phyloP scores from a whole-genome alignment of 768 basidiomycete genomes.

The Fistulinella prunicolor region DNA sequence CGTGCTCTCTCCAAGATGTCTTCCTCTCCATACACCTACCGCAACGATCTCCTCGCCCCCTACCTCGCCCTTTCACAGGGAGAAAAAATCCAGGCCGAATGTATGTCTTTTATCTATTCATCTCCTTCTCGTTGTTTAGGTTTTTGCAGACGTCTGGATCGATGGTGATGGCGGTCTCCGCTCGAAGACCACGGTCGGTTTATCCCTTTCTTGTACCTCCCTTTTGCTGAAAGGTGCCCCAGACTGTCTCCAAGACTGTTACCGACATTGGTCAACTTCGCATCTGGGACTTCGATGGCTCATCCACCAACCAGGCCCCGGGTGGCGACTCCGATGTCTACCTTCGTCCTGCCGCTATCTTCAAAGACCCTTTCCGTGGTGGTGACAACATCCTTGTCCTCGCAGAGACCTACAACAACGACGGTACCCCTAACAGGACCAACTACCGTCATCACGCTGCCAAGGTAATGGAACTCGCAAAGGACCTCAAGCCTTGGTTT shows the following conservation, averaged over 20 bases:
- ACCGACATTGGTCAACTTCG: slow-evolving; percentile 89
- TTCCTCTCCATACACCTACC: slow-evolving; percentile 45
- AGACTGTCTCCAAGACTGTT: slow-evolving; percentile 88
- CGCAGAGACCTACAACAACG: slow-evolving; percentile 97
- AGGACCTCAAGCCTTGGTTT: slow-evolving; percentile 86
- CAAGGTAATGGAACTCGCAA: slow-evolving; percentile 94
- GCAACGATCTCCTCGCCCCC: slow-evolving; percentile 84
- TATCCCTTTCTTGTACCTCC: background rate
- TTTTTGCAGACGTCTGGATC: slow-evolving; percentile 86
- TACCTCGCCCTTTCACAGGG: slow-evolving; percentile 90
- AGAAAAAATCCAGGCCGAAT: slow-evolving; percentile 92
- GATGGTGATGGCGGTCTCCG: slow-evolving; percentile 93
- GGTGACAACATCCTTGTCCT: slow-evolving; percentile 98
- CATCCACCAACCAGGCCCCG: slow-evolving; percentile 95
- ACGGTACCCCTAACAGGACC: slow-evolving; percentile 95
- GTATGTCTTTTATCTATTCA: slow-evolving; percentile 39
- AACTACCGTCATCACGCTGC: slow-evolving; percentile 93
- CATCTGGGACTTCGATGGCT: slow-evolving; percentile 99
- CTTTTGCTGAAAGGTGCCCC: slow-evolving; percentile 6
- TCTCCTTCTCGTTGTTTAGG: slow-evolving; percentile 5
- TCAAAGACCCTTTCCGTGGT: slow-evolving; percentile 99
- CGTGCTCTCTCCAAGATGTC: slow-evolving; percentile 17
- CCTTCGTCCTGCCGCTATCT: slow-evolving; percentile 94
- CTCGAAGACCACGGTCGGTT: slow-evolving; percentile 88
- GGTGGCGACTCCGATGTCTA: slow-evolving; percentile 96